Evolutionary conservation across 2,329 filamentous ascomycete species (phyloP).

Genomic region (Epichloe glyceriae): DNA sequence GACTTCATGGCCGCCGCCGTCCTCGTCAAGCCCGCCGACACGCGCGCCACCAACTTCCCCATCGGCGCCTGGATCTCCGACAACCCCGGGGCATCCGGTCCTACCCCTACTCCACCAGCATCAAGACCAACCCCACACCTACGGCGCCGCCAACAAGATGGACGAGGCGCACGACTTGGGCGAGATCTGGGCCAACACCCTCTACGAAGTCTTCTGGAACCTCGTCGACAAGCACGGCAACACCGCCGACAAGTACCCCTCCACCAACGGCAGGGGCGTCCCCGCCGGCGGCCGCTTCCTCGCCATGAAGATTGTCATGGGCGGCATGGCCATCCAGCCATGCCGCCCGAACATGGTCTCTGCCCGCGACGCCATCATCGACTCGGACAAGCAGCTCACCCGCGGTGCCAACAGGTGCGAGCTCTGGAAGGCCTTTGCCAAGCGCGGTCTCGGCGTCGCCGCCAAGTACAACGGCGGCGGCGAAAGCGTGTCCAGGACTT

Average conservation of each 20-base stretch:
- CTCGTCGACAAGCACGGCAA: slow-evolving; percentile 42
- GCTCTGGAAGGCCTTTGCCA: slow-evolving; percentile 37
- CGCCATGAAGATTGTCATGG: slow-evolving; percentile 16
- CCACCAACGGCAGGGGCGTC: background rate
- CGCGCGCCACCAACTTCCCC: slow-evolving; percentile 30
- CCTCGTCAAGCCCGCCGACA: slow-evolving; percentile 32
- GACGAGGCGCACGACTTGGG: slow-evolving; percentile 34
- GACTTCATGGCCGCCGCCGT: slow-evolving; percentile 42
- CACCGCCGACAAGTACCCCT: slow-evolving; percentile 28
- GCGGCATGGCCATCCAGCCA: too few relatives aligned
- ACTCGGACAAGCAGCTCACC: slow-evolving; percentile 6
- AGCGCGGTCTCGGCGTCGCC: too few relatives aligned
- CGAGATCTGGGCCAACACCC: slow-evolving; percentile 36
- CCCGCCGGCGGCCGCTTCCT: too few relatives aligned
- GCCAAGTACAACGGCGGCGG: slow-evolving; percentile 1
- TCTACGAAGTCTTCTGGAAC: slow-evolving; percentile 47
- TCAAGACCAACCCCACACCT: slow-evolving; percentile 36
- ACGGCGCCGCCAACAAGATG: slow-evolving; percentile 27
- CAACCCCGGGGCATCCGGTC: slow-evolving; percentile 31
- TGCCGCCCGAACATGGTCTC: too few relatives aligned
- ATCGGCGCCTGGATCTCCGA: slow-evolving; percentile 38
- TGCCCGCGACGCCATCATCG: too few relatives aligned
- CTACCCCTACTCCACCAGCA: slow-evolving; percentile 37
- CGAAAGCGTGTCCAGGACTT: slow-evolving; percentile 20
- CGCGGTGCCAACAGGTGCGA: slow-evolving; percentile 20